Evolutionary conservation across 2,329 filamentous ascomycete species (phyloP).

Genomic region (Emericellopsis atlantica): DNA sequence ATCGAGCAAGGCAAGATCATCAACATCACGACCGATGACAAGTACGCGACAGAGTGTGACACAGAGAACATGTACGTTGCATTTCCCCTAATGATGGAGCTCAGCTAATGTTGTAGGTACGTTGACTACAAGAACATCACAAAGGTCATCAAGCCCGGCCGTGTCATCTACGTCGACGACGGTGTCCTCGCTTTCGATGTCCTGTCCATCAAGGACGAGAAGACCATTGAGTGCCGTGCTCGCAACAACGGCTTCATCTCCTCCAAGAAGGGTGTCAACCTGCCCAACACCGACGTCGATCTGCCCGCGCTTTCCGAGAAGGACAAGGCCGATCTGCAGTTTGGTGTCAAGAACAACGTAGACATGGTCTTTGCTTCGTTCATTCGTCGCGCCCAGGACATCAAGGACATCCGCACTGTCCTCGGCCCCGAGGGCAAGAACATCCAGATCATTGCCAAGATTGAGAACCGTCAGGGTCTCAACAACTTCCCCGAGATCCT

Average conservation of each 20-base stretch:
- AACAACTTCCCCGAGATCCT: slow-evolving; percentile 99
- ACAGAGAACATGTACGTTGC: slow-evolving; percentile 78
- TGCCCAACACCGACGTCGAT: slow-evolving; percentile 97
- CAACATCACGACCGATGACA: slow-evolving; percentile 94
- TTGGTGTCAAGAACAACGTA: slow-evolving; percentile 96
- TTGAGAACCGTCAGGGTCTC: slow-evolving; percentile 98
- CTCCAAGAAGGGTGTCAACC: slow-evolving; percentile 97
- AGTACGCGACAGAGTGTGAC: slow-evolving; percentile 74
- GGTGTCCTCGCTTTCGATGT: slow-evolving; percentile 96
- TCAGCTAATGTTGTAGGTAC: slow-evolving; percentile 45
- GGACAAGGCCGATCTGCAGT: slow-evolving; percentile 85
- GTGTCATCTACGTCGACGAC: slow-evolving; percentile 96
- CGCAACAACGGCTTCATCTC: slow-evolving; percentile 98
- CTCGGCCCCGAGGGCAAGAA: slow-evolving; percentile 86
- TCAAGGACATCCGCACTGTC: slow-evolving; percentile 81
- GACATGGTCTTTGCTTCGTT: slow-evolving; percentile 99
- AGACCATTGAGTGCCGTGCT: slow-evolving; percentile 77
- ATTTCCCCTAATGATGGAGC: neutral
- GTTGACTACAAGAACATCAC: slow-evolving; percentile 99
- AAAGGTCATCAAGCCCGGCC: slow-evolving; percentile 85
- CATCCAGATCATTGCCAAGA: slow-evolving; percentile 99
- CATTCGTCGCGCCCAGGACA: slow-evolving; percentile 89
- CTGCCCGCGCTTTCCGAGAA: slow-evolving; percentile 96
- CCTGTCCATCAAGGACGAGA: slow-evolving; percentile 70
- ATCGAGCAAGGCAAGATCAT: slow-evolving; percentile 73